Base-by-base conservation (phyloP, 1,284 basidiomycete genomes). In the Microbotryomycetes sp. region DNA sequence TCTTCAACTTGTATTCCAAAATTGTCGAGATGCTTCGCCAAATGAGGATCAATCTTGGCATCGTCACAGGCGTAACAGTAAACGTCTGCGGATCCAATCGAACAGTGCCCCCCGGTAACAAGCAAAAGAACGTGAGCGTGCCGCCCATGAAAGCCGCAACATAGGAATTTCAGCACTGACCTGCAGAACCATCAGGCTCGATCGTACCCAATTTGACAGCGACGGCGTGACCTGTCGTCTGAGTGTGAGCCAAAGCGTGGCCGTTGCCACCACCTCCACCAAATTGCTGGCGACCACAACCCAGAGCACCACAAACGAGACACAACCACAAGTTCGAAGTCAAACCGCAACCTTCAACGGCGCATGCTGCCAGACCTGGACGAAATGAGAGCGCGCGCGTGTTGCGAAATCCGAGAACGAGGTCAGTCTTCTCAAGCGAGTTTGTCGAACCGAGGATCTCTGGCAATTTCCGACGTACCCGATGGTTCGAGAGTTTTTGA, bases 191-290 rank as follows among this genome's bases (percentile, higher is more conserved):
- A 73, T 98, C 93, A 0, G 94, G 88, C 0, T 93, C 96, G 71
- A 99, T 97, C 0, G 94, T 98, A 2, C 94, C 94, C 3, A 97
- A 81, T 75, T 98, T 98, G 54, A 97, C 93, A 59, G 87, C 88
- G 26, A 94, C 82, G 0, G 86, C 82, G 74, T 98, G 94, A 0
- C 81, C 81, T 0, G 86, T 86, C 60, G 83, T 80, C 58, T 88
- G 76, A 65, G 82, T 97, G 73, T 99, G 96, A 19, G 81, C 74
- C 31, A 98, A 76, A 0, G 89, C 94, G 73, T 98, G 94, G 0
- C 92, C 86, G 72, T 97, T 93, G 1, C 94, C 96, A 1, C 86
- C 86, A 0, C 84, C 66, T 0, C 91, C 92, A 6, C 92, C 93
- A 67, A 82, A 92, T 71, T 94, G 92, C 62, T 86, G 77, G 36